Conservation (phyloP, 306 rosid genomes). For the Astragalus membranaceus region DNA sequence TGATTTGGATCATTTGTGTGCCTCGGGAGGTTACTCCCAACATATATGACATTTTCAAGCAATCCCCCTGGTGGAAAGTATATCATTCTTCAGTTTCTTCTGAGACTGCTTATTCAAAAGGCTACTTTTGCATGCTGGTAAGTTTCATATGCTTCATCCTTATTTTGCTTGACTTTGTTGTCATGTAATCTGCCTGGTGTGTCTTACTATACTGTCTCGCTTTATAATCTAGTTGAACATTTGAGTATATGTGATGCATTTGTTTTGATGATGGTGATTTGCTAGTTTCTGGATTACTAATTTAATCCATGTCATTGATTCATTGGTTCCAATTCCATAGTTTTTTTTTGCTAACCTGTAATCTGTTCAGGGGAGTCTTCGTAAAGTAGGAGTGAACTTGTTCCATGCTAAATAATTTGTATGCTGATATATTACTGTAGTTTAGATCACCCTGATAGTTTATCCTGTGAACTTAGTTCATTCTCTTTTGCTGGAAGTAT, state of each 20-base stretch:
- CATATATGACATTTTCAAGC: slow-evolving; percentile 44
- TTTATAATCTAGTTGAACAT: neutral
- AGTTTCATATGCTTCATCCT: slow-evolving; percentile 1
- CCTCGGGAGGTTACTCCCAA: slow-evolving; percentile 44
- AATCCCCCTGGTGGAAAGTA: slow-evolving; percentile 41
- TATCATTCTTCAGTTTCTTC: slow-evolving; percentile 40
- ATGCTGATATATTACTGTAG: neutral
- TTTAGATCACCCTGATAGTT: neutral
- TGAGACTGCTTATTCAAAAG: slow-evolving; percentile 26
- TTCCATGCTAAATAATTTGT: neutral
- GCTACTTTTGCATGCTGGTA: slow-evolving; percentile 48
- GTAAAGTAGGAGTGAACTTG: neutral
- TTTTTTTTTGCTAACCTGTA: neutral
- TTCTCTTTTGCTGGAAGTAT: neutral
- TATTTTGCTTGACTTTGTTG: neutral
- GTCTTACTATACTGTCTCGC: neutral
- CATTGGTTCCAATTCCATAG: no score
- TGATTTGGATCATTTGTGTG: neutral
- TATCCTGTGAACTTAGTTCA: neutral
- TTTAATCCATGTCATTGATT: neutral
- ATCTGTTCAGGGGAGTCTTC: neutral
- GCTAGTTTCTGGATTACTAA: neutral
- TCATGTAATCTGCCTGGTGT: neutral
- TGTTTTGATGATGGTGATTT: neutral
- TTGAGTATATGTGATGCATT: neutral